These are phyloP conservation scores for Leonotis leonurus DNA, from an alignment of 257 asterid species.

Conservation along the genomic window DNA sequence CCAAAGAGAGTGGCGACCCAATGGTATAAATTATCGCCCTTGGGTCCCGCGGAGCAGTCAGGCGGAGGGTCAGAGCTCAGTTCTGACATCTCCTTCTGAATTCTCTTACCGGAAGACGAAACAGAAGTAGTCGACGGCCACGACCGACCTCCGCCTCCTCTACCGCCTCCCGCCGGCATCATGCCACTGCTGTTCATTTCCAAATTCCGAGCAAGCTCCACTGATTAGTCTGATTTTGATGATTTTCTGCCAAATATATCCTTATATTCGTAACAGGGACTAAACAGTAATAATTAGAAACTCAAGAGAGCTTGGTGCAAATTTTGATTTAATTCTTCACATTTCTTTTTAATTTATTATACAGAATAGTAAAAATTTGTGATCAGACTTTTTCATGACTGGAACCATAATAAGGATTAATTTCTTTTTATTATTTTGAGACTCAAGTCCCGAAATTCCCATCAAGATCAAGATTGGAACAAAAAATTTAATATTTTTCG, in stretches of 20 bases:
- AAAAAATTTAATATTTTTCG: too few species aligned
- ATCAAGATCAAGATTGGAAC: too few species aligned
- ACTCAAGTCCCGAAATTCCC: too few species aligned
- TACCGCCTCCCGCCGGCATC: conserved; percentile 31
- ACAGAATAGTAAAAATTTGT: too few species aligned
- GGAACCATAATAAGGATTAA: too few species aligned
- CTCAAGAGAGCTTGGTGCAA: neutral
- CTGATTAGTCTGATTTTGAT: neutral
- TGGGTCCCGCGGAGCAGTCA: conserved; percentile 90
- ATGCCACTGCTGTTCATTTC: conserved; percentile 23
- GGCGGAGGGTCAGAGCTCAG: conserved; percentile 74
- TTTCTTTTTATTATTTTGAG: too few species aligned
- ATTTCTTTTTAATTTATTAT: too few species aligned
- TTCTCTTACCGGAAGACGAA: conserved; percentile 79
- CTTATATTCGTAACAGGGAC: neutral
- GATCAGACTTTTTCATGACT: too few species aligned
- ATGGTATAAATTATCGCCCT: conserved; percentile 95
- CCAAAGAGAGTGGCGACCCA: conserved; percentile 96
- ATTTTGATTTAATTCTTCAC: too few species aligned
- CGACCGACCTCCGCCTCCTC: conserved; percentile 56
- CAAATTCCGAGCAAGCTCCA: neutral
- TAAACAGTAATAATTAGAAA: neutral
- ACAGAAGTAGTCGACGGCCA: conserved; percentile 91
- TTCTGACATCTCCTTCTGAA: conserved; percentile 85
- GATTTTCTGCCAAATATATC: too few species aligned